phyloP scores from a whole-genome alignment of 2,329 filamentous ascomycete species.

The Neonectria neomacrospora region DNA sequence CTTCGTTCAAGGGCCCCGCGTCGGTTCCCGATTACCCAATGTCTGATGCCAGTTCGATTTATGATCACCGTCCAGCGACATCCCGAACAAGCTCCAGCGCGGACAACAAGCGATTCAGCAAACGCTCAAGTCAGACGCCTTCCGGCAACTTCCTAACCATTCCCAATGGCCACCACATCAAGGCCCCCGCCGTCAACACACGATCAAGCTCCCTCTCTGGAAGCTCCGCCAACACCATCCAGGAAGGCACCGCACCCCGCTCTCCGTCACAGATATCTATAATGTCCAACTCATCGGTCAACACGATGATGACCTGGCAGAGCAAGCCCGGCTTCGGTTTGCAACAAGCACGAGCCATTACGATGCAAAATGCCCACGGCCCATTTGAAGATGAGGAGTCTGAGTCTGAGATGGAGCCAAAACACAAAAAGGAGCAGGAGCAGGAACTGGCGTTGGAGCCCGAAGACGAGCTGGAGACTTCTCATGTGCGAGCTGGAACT shows the following conservation, averaged over 20 bases:
- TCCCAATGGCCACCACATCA: slow-evolving; percentile 42
- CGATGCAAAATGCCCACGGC: slow-evolving; percentile 49
- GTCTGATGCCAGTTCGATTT: slow-evolving; percentile 40
- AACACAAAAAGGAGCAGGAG: slow-evolving; percentile 30
- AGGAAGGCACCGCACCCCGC: slow-evolving; percentile 36
- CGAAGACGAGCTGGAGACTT: slow-evolving; percentile 27
- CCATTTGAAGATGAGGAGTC: slow-evolving; percentile 36
- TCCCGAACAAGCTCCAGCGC: slow-evolving; percentile 40
- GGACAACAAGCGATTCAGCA: slow-evolving; percentile 45
- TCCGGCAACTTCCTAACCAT: slow-evolving; percentile 57
- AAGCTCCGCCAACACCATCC: slow-evolving; percentile 41
- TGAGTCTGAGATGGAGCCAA: slow-evolving; percentile 34
- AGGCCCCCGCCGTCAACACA: slow-evolving; percentile 28
- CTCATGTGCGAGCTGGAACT: slow-evolving; percentile 31
- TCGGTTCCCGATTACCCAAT: slow-evolving; percentile 42
- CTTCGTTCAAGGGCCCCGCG: slow-evolving; percentile 38
- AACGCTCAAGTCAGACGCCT: slow-evolving; percentile 54
- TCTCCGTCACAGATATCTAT: slow-evolving; percentile 47
- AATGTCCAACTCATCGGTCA: slow-evolving; percentile 50
- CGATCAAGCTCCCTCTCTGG: slow-evolving; percentile 43
- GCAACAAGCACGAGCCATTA: slow-evolving; percentile 55
- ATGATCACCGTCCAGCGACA: slow-evolving; percentile 36
- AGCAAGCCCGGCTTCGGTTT: slow-evolving; percentile 47
- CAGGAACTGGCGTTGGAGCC: slow-evolving; percentile 25
- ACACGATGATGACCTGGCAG: slow-evolving; percentile 49